phyloP scores from a whole-genome alignment of 2,329 filamentous ascomycete genomes.

The Cytospora chrysosperma region DNA sequence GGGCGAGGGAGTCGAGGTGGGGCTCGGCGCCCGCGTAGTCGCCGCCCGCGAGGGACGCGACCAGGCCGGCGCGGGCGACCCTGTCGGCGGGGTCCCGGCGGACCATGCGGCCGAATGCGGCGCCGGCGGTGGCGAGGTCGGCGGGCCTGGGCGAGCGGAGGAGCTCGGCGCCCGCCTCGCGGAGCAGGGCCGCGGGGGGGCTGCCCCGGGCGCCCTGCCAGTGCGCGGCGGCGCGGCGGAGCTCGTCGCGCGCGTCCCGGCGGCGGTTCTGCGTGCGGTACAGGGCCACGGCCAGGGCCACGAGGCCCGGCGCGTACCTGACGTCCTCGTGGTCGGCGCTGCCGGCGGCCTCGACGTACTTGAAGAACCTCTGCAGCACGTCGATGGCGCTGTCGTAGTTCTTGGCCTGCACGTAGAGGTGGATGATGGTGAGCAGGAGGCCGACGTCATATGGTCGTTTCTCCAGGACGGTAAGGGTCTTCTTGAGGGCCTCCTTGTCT shows the following conservation, averaged over 20 bases:
- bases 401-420: constrained; percentile 72
- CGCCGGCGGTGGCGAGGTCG: constrained; percentile 68
- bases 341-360: constrained; percentile 63
- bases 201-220: constrained; percentile 56
- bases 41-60: constrained; percentile 72
- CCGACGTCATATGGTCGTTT: constrained; percentile 78
- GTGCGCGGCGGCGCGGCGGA: constrained; percentile 76
- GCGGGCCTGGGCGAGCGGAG: constrained; percentile 70
- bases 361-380: constrained; percentile 75
- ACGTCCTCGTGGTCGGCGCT: constrained; percentile 61
- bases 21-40: constrained; percentile 56
- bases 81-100: constrained; percentile 64
- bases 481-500: constrained; percentile 67
- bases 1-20: constrained; percentile 57
- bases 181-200: constrained; percentile 55
- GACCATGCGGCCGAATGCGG: constrained; percentile 76
- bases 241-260: constrained; percentile 66
- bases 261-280: constrained; percentile 76
- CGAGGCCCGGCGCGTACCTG: constrained; percentile 79
- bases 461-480: constrained; percentile 67
- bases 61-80: constrained; percentile 75
- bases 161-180: constrained; percentile 79
- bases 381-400: constrained; percentile 72
- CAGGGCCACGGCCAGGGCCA: constrained; percentile 76
- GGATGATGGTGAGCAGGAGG: constrained; percentile 73